phyloP scores from a whole-genome alignment of 148 eudicot species.

The Fagopyrum esculentum region DNA sequence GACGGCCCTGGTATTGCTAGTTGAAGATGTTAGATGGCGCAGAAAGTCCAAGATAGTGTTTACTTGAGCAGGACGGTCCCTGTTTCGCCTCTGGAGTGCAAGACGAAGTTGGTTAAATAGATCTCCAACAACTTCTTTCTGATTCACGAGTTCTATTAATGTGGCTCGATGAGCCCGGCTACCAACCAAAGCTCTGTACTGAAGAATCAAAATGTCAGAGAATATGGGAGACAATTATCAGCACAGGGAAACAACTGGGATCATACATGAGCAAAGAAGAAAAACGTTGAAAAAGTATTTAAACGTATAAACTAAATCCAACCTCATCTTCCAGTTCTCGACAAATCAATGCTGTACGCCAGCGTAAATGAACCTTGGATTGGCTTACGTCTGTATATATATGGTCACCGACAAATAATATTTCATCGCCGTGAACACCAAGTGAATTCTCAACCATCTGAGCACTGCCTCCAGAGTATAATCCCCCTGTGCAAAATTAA shows the following conservation, averaged over 20 bases:
- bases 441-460: constrained; percentile 95
- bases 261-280: not conserved
- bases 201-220: constrained; percentile 19
- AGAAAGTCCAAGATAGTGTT: not conserved
- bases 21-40: not conserved
- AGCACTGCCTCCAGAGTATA: constrained; percentile 98
- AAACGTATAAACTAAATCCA: constrained; percentile 12
- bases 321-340: constrained; percentile 98
- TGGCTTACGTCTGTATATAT: constrained; percentile 97
- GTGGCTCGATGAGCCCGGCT: constrained; percentile 63
- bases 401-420: constrained; percentile 94
- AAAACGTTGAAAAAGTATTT: not conserved
- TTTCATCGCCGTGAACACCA: constrained; percentile 88
- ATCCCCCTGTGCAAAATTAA: constrained; percentile 49
- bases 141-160: constrained; percentile 80
- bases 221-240: not conserved
- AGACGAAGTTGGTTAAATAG: constrained; percentile 96
- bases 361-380: constrained; percentile 88
- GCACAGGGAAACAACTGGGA: not conserved
- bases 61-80: constrained; percentile 94
- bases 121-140: constrained; percentile 94
- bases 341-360: constrained; percentile 95
- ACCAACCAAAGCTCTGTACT: constrained; percentile 73
- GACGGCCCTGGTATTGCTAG: not conserved
- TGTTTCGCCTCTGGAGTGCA: constrained; percentile 79